phyloP scores from a whole-genome alignment of 805 yeast genomes.

The Naumovozyma castellii region DNA sequence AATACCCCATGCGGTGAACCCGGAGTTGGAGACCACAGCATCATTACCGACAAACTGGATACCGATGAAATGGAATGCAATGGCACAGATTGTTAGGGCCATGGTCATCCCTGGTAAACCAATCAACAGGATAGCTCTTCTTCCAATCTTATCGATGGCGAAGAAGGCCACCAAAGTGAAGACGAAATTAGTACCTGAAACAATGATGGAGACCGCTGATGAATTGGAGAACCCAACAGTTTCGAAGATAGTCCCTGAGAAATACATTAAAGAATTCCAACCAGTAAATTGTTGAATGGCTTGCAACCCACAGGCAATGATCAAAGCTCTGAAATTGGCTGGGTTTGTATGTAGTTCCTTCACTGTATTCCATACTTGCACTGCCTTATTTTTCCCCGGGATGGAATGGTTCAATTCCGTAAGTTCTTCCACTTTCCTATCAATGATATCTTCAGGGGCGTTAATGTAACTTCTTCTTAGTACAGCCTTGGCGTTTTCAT shows the following conservation, averaged over 20 bases:
- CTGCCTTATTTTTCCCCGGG: slow-evolving; percentile 39
- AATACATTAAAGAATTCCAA: slow-evolving; percentile 92
- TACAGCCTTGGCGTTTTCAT: slow-evolving; percentile 59
- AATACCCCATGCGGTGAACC: slow-evolving; percentile 77
- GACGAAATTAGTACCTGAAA: slow-evolving; percentile 89
- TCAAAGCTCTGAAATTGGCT: slow-evolving; percentile 79
- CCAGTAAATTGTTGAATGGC: slow-evolving; percentile 97
- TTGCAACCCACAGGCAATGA: slow-evolving; percentile 87
- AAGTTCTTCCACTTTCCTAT: slow-evolving; percentile 61
- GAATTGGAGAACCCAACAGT: slow-evolving; percentile 82
- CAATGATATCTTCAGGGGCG: slow-evolving; percentile 55
- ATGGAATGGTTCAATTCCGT: slow-evolving; percentile 36
- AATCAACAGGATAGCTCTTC: slow-evolving; percentile 67
- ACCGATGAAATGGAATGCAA: slow-evolving; percentile 82
- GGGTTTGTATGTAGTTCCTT: slow-evolving; percentile 56
- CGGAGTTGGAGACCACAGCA: slow-evolving; percentile 34
- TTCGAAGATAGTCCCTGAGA: slow-evolving; percentile 84
- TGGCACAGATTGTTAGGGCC: slow-evolving; percentile 70
- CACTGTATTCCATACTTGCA: slow-evolving; percentile 50
- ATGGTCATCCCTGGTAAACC: slow-evolving; percentile 82
- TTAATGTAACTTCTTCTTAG: slow-evolving; percentile 52
- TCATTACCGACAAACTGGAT: slow-evolving; percentile 44
- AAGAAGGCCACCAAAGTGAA: slow-evolving; percentile 80
- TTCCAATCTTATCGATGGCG: slow-evolving; percentile 79
- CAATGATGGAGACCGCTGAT: slow-evolving; percentile 88